Percentiles rank a stretch among this genome's conserved stretches.
phyloP scores from a whole-genome alignment of 2,329 filamentous ascomycete species.

The Ophiocordyceps camponoti-saundersi region DNA sequence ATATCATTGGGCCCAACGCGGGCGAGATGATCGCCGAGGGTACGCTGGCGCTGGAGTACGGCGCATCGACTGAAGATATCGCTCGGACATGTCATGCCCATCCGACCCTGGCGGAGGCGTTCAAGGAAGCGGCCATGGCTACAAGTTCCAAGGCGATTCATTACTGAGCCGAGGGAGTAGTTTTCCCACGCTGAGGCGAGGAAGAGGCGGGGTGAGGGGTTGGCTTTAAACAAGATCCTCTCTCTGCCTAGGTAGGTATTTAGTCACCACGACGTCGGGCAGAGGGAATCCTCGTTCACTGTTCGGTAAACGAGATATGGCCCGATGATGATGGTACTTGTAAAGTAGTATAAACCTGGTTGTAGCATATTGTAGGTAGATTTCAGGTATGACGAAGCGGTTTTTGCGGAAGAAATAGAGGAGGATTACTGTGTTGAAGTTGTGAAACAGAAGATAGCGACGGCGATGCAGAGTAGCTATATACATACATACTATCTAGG shows the following conservation, averaged over 20 bases:
- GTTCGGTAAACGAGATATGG: background rate
- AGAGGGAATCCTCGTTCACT: too few relatives aligned
- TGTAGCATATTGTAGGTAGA: background rate
- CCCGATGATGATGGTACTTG: background rate
- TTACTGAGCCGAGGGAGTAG: conserved; percentile 33
- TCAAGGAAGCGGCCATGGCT: conserved; percentile 99
- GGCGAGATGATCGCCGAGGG: conserved; percentile 99
- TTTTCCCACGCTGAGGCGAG: background rate
- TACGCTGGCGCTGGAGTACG: conserved; percentile 88
- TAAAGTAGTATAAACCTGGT: background rate
- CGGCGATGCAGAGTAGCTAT: too few relatives aligned
- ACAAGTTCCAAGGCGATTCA: conserved; percentile 93
- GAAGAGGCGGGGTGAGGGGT: too few relatives aligned
- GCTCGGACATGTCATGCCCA: conserved; percentile 92
- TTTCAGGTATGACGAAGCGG: too few relatives aligned
- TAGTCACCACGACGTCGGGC: too few relatives aligned
- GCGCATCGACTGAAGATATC: conserved; percentile 87
- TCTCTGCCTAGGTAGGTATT: too few relatives aligned
- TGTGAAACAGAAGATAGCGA: too few relatives aligned
- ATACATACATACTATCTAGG: too few relatives aligned
- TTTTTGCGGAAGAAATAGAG: too few relatives aligned
- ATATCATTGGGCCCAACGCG: conserved; percentile 91
- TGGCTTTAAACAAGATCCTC: too few relatives aligned
- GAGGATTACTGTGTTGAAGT: too few relatives aligned
- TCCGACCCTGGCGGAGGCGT: conserved; percentile 88